These are phyloP conservation scores for Fusarium nelsonii DNA, from an alignment of 2,329 filamentous ascomycete genomes.

Conservation along the genomic window DNA sequence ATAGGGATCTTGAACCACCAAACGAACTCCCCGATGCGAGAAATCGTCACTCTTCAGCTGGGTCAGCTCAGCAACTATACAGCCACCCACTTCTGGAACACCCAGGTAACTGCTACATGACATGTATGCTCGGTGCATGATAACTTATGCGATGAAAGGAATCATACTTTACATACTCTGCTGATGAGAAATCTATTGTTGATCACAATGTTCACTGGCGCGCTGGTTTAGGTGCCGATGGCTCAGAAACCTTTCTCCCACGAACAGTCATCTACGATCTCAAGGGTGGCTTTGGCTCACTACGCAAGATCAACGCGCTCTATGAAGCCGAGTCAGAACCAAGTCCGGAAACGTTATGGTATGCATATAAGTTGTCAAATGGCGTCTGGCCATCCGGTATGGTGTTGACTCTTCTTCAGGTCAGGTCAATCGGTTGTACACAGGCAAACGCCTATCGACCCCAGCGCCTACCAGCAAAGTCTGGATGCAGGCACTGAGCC, in stretches of 20 bases:
- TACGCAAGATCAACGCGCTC: conserved; percentile 88
- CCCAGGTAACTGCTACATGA: conserved; percentile 69
- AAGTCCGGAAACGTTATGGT: conserved; percentile 53
- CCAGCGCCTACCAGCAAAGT: conserved; percentile 81
- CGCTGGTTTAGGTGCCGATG: conserved; percentile 83
- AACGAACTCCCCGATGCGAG: conserved; percentile 74
- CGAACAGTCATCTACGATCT: conserved; percentile 94
- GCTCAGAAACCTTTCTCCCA: conserved; percentile 91
- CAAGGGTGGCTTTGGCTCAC: conserved; percentile 90
- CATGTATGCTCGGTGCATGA: not conserved
- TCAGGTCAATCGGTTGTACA: conserved; percentile 76
- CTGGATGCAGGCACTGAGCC: conserved; percentile 79
- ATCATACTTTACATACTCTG: conserved; percentile 93
- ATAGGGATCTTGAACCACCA: not conserved
- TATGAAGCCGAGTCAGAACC: conserved; percentile 71
- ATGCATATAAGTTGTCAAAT: conserved; percentile 11
- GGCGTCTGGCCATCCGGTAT: no score
- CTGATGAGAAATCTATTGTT: conserved; percentile 53
- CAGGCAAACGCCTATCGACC: conserved; percentile 73
- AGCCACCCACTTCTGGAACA: conserved; percentile 97
- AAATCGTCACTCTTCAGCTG: conserved; percentile 93
- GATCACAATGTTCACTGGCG: conserved; percentile 83
- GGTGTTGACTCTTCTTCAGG: conserved; percentile 58
- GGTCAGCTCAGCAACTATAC: conserved; percentile 94
- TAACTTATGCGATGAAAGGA: conserved; percentile 67